phyloP scores from a whole-genome alignment of 2,329 filamentous ascomycete species.

The Penicillium sp. region DNA sequence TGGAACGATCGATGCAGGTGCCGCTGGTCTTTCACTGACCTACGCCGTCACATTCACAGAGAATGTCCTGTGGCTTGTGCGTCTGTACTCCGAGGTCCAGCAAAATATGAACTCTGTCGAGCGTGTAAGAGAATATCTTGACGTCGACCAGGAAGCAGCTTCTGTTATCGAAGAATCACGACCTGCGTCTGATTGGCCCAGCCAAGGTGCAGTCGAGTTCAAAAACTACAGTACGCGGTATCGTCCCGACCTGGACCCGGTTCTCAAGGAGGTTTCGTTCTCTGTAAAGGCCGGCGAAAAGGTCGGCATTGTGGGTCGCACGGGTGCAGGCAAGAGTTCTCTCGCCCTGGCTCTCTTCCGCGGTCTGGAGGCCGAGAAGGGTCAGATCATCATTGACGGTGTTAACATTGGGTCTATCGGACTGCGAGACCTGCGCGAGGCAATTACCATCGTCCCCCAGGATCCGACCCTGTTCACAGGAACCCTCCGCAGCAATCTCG shows the following conservation, averaged over 20 bases:
- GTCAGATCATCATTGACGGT: conserved; percentile 85
- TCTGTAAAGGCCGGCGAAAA: conserved; percentile 84
- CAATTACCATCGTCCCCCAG: conserved; percentile 96
- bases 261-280: conserved; percentile 79
- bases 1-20: conserved; percentile 80
- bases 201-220: conserved; percentile 81
- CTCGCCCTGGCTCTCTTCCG: conserved; percentile 90
- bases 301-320: conserved; percentile 92
- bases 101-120: conserved; percentile 99
- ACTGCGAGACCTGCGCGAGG: conserved; percentile 85
- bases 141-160: conserved; percentile 88
- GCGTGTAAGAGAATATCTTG: conserved; percentile 93
- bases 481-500: conserved; percentile 86
- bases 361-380: conserved; percentile 83
- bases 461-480: conserved; percentile 90
- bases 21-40: conserved; percentile 87
- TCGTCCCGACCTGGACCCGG: conserved; percentile 78
- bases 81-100: conserved; percentile 90
- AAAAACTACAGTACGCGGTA: conserved; percentile 86
- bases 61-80: conserved; percentile 93
- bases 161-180: conserved; percentile 73
- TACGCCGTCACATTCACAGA: conserved; percentile 97
- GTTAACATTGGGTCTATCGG: conserved; percentile 89
- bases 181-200: conserved; percentile 79
- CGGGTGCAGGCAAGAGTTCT: conserved; percentile 94